These are phyloP conservation scores for Lathyrus sativus DNA, from an alignment of 306 rosid genomes.

Conservation along the genomic window DNA sequence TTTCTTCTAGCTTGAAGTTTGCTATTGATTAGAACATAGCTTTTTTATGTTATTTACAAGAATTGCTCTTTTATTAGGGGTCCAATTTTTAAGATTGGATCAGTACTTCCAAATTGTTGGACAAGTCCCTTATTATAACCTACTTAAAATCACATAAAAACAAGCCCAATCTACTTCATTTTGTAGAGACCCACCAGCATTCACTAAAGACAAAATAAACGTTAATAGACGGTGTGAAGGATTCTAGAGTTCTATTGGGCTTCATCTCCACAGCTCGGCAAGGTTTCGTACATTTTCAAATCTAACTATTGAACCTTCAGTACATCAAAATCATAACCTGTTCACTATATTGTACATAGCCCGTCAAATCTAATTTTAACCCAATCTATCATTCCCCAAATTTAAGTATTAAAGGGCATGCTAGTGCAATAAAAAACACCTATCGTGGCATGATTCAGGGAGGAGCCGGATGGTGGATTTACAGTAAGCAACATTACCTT, in stretches of 20 bases:
- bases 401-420: background rate
- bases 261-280: background rate
- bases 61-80: no score
- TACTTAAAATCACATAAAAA: slow-evolving; percentile 15
- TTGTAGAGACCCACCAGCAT: background rate
- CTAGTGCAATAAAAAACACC: background rate
- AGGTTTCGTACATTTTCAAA: slow-evolving; percentile 12
- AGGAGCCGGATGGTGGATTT: background rate
- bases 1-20: no score
- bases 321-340: slow-evolving; percentile 3
- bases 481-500: background rate
- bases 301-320: slow-evolving; percentile 23
- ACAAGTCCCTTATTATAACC: background rate
- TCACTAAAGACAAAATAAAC: slow-evolving; percentile 2
- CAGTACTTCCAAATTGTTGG: no score
- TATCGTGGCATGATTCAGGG: background rate
- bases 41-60: no score
- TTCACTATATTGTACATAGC: slow-evolving; percentile 12
- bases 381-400: slow-evolving; percentile 20
- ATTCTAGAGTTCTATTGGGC: slow-evolving; percentile 21
- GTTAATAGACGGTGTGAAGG: background rate
- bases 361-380: slow-evolving; percentile 16
- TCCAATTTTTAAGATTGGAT: no score
- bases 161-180: background rate
- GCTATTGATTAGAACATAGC: no score